Evolutionary conservation across 495 filamentous ascomycete species (phyloP).

Genomic region (Ramalina peruviana): DNA sequence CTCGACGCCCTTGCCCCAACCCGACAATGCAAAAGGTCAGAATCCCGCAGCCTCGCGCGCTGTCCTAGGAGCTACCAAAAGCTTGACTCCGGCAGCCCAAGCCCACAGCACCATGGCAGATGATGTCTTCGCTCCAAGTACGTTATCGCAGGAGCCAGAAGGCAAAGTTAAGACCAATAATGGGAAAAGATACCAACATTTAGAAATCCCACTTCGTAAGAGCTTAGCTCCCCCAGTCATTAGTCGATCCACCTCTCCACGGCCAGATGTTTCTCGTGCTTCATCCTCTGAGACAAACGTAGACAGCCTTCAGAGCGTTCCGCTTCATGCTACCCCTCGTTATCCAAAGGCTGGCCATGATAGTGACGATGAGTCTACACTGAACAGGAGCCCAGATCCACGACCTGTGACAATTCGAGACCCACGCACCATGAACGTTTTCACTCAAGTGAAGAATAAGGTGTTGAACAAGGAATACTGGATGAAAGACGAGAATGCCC

Average conservation of each 20-base stretch:
- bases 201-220: slow-evolving; percentile 14
- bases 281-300: slow-evolving; percentile 39
- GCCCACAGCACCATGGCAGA: neutral
- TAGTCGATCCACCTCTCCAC: slow-evolving; percentile 35
- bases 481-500: slow-evolving; percentile 98
- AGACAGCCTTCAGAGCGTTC: slow-evolving; percentile 13
- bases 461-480: slow-evolving; percentile 89
- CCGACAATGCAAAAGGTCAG: neutral
- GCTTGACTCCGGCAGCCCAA: neutral
- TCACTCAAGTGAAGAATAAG: slow-evolving; percentile 63
- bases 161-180: neutral
- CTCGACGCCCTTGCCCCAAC: neutral
- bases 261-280: slow-evolving; percentile 39
- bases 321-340: slow-evolving; percentile 4
- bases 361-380: too few relatives aligned
- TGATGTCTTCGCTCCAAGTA: neutral
- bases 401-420: slow-evolving; percentile 27
- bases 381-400: too few relatives aligned
- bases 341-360: neutral
- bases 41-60: neutral
- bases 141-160: neutral
- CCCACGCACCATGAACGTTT: slow-evolving; percentile 41
- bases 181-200: slow-evolving; percentile 6
- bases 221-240: slow-evolving; percentile 23
- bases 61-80: neutral